These are phyloP conservation scores for Citrus sp. DNA, from an alignment of 345 rosid genomes.

Conservation along the genomic window DNA sequence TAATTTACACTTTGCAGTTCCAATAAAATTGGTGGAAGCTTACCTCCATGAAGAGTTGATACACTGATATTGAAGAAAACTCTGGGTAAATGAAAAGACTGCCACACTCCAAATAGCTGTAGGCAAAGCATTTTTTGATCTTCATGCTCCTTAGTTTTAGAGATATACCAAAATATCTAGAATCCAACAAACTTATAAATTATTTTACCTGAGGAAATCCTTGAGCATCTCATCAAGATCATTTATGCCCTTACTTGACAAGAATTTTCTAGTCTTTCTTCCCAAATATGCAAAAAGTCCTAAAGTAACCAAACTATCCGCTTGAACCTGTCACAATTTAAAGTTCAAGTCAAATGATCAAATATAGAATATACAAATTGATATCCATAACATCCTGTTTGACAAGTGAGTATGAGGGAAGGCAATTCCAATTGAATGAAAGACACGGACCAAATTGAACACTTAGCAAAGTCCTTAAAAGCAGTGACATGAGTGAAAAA, in stretches of 20 bases:
- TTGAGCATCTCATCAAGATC: constrained; percentile 57
- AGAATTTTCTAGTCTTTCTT: constrained; percentile 46
- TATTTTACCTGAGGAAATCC: constrained; percentile 55
- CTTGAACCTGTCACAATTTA: constrained; percentile 37
- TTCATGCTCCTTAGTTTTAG: not conserved
- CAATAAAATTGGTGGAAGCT: constrained; percentile 16
- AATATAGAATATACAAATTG: constrained; percentile 1
- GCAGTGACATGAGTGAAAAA: not conserved
- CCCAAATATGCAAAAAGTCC: constrained; percentile 72
- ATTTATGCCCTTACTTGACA: constrained; percentile 46
- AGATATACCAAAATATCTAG: not conserved
- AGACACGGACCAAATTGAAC: not conserved
- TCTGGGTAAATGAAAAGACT: constrained; percentile 56
- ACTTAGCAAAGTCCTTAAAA: not conserved
- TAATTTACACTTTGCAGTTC: constrained; percentile 10
- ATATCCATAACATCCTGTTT: not conserved
- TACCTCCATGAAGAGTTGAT: constrained; percentile 67
- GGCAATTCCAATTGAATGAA: not conserved
- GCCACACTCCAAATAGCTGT: constrained; percentile 73
- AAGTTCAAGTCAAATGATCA: not conserved
- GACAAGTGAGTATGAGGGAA: not conserved
- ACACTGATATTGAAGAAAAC: constrained; percentile 42
- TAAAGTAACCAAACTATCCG: constrained; percentile 52
- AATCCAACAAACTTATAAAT: not conserved
- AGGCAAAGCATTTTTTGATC: constrained; percentile 7